A percentile compares a stretch with the other conserved stretches of the same genome.
These are phyloP conservation scores for Xanthoconium stramineum DNA, from an alignment of 768 basidiomycete genomes.

Conservation along the genomic window DNA sequence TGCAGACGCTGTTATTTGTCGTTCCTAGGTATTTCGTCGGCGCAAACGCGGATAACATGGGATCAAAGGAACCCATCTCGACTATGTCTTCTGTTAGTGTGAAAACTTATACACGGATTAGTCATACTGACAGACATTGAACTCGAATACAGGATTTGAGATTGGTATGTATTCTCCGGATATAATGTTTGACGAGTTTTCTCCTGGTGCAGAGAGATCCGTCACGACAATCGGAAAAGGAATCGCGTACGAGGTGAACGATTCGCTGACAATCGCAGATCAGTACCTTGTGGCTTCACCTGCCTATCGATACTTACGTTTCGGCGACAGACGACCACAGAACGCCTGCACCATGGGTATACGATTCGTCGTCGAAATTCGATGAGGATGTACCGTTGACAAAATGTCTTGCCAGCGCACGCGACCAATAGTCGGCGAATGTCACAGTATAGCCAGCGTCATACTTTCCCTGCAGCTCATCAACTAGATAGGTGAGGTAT, in stretches of 20 bases:
- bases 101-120: background rate
- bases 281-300: background rate
- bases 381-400: constrained; percentile 33
- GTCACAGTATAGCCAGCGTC: constrained; percentile 33
- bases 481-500: constrained; percentile 18
- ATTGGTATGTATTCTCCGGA: constrained; percentile 25
- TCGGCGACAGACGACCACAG: constrained; percentile 33
- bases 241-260: constrained; percentile 32
- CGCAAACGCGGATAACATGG: constrained; percentile 43
- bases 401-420: constrained; percentile 36
- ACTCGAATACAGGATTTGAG: constrained; percentile 34
- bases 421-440: constrained; percentile 27
- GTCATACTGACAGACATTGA: constrained; percentile 31
- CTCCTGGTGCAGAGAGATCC: constrained; percentile 22
- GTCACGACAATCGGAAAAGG: constrained; percentile 41
- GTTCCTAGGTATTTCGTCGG: constrained; percentile 45
- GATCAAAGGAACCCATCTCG: constrained; percentile 42
- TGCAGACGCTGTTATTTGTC: constrained; percentile 28
- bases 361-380: constrained; percentile 29
- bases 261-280: constrained; percentile 18
- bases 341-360: constrained; percentile 34
- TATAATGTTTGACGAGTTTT: constrained; percentile 22
- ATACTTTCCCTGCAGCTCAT: constrained; percentile 31
- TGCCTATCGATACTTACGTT: constrained; percentile 24
- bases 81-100: constrained; percentile 18